Evolutionary conservation across 2,329 filamentous ascomycete species (phyloP).

Genomic region (Colletotrichum endophyticum): DNA sequence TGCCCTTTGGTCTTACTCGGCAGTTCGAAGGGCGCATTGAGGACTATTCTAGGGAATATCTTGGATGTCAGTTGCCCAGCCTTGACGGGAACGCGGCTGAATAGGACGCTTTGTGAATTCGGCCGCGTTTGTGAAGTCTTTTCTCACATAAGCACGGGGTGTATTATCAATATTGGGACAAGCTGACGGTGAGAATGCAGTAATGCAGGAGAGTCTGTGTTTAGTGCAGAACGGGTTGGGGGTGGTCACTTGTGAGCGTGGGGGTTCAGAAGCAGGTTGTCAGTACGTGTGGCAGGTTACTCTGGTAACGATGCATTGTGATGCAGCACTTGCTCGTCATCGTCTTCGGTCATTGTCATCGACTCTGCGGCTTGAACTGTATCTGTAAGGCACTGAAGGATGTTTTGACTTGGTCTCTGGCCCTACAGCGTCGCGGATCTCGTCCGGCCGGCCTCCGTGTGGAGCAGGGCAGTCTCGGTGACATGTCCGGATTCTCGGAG

Average conservation of each 20-base stretch:
- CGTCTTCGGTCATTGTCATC: background rate
- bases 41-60: background rate
- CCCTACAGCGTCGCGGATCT: background rate
- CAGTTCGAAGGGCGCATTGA: background rate
- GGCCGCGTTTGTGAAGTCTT: background rate
- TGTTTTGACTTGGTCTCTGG: background rate
- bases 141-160: slow-evolving; percentile 4
- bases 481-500: background rate
- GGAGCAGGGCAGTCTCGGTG: background rate
- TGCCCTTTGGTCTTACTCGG: background rate
- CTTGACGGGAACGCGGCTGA: background rate
- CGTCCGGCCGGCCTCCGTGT: background rate
- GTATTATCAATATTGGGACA: background rate
- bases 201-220: background rate
- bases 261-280: background rate
- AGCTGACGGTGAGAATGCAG: background rate
- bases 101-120: background rate
- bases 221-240: background rate
- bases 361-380: background rate
- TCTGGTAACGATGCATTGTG: background rate
- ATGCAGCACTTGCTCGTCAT: background rate
- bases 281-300: fast-evolving
- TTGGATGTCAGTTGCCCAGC: background rate
- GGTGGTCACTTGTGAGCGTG: background rate
- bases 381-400: fast-evolving